Conservation (phyloP, 1,139 yeast genomes). For the Candida sp. region DNA sequence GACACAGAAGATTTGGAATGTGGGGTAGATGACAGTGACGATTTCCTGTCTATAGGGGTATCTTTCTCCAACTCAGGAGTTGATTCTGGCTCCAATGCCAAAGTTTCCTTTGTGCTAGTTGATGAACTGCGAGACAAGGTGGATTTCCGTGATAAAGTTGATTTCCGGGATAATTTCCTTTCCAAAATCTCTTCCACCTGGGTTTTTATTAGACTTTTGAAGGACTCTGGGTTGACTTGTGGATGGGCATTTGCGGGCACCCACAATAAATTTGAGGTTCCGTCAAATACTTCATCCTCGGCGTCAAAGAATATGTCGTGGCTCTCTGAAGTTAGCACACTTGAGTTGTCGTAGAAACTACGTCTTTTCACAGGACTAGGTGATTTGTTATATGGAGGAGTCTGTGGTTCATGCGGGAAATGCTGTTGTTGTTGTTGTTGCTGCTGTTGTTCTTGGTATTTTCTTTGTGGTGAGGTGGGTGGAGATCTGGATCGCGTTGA, state of each 20-base stretch:
- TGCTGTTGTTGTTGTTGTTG: conserved; percentile 1
- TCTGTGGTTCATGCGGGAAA: conserved; percentile 6
- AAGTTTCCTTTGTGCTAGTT: conserved; percentile 1
- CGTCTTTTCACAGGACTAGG: conserved; percentile 11
- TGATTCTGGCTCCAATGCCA: background rate
- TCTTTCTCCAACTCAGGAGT: conserved; percentile 4
- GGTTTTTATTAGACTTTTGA: conserved; percentile 78
- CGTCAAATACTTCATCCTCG: conserved; percentile 30
- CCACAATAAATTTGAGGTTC: conserved; percentile 61
- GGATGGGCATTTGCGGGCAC: conserved; percentile 97
- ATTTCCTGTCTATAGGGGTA: background rate
- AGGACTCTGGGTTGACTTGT: conserved; percentile 90
- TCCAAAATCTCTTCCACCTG: conserved; percentile 78
- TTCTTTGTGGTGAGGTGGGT: conserved; percentile 6
- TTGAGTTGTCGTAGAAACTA: conserved; percentile 9
- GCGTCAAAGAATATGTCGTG: conserved; percentile 29
- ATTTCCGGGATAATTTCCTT: conserved; percentile 21
- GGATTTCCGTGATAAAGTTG: conserved; percentile 35
- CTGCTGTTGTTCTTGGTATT: conserved; percentile 1
- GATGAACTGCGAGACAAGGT: conserved; percentile 25
- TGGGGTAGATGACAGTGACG: background rate
- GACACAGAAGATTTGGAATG: conserved; percentile 1
- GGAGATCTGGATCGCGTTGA: conserved; percentile 6
- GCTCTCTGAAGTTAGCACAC: conserved; percentile 16
- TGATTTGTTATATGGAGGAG: conserved; percentile 7